Conservation (phyloP, 2,329 filamentous ascomycete genomes). For the Talaromyces funiculosus region DNA sequence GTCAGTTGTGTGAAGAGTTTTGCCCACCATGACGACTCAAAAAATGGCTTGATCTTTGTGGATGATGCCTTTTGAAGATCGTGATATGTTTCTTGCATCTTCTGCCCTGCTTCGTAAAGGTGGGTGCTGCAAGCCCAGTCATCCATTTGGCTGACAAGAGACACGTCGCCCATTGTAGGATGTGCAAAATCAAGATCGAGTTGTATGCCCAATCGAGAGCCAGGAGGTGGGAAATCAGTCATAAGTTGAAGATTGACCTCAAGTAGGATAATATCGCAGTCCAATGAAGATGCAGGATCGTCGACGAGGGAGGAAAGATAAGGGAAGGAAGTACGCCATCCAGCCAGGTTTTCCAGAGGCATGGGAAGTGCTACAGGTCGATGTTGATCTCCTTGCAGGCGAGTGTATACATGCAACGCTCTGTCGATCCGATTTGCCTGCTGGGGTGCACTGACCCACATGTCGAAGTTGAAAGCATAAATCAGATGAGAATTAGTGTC, state of each 20-base stretch:
- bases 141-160: constrained; percentile 32
- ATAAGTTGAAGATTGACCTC: constrained; percentile 41
- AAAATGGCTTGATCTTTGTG: constrained; percentile 38
- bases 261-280: constrained; percentile 41
- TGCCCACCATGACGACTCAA: constrained; percentile 44
- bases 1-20: constrained; percentile 38
- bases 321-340: constrained; percentile 40
- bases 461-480: constrained; percentile 39
- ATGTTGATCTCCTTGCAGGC: constrained; percentile 35
- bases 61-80: constrained; percentile 30
- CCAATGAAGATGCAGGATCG: constrained; percentile 27
- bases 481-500: constrained; percentile 26
- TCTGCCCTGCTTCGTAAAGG: constrained; percentile 36
- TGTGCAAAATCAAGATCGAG: constrained; percentile 39
- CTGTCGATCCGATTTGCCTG: constrained; percentile 33
- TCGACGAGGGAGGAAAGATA: constrained; percentile 33
- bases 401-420: constrained; percentile 41
- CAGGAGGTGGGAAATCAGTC: constrained; percentile 38
- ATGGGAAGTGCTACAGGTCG: constrained; percentile 31
- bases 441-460: constrained; percentile 40
- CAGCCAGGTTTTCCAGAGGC: constrained; percentile 34
- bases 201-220: constrained; percentile 39
- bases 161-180: constrained; percentile 27
- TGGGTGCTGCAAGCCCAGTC: constrained; percentile 40
- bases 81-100: constrained; percentile 27